Percentiles rank a stretch among this genome's conserved stretches.
phyloP scores from a whole-genome alignment of 108 stramenopile species.

The Cyclostephanos tholiformis region DNA sequence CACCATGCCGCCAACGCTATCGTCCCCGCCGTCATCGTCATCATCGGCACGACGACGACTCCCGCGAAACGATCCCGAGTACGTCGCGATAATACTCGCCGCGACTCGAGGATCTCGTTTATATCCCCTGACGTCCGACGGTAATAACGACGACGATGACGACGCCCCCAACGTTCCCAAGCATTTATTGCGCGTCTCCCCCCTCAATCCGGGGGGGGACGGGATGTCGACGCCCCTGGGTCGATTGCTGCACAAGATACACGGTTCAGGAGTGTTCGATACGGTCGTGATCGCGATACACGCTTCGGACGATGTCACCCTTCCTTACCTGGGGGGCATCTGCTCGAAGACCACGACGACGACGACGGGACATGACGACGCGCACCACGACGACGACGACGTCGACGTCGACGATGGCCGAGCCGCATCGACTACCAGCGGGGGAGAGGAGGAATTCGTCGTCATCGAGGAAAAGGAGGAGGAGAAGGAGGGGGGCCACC shows the following conservation, averaged over 20 bases:
- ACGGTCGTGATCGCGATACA: conserved; percentile 60
- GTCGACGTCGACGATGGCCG: neutral
- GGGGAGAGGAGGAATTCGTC: neutral
- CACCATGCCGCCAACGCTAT: neutral
- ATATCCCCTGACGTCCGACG: conserved; percentile 69
- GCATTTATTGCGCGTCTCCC: conserved; percentile 62
- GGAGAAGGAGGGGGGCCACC: neutral
- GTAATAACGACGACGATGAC: conserved; percentile 31
- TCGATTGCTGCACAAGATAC: conserved; percentile 43
- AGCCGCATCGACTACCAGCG: no score
- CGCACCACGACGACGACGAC: neutral
- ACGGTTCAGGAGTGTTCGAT: conserved; percentile 35
- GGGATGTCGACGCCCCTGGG: conserved; percentile 48
- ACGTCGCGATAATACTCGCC: conserved; percentile 70
- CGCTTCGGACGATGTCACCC: conserved; percentile 55
- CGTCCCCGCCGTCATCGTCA: neutral
- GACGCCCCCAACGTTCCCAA: conserved; percentile 55
- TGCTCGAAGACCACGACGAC: neutral
- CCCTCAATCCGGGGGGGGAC: conserved; percentile 19
- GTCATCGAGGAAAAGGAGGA: neutral
- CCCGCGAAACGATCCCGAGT: conserved; percentile 33
- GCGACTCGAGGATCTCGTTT: conserved; percentile 68
- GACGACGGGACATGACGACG: neutral
- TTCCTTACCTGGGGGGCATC: conserved; percentile 37
- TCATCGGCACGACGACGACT: neutral